phyloP scores from a whole-genome alignment of 257 asterid genomes.

The Nicotiana benthamiana region DNA sequence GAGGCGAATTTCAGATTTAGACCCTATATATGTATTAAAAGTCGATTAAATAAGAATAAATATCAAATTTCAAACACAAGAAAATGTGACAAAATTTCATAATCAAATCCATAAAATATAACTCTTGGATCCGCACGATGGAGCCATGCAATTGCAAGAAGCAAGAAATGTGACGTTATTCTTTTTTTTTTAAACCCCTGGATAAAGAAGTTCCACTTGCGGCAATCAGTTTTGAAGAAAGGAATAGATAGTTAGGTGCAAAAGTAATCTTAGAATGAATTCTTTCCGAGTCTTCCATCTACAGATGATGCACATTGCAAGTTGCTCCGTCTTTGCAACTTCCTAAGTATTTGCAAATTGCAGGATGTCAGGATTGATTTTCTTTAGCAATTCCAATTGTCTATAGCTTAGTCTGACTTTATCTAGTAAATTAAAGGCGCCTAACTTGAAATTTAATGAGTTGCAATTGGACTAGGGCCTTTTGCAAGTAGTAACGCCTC shows the following conservation, averaged over 20 bases:
- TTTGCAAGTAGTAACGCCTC: conserved; percentile 8
- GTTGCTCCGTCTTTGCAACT: not conserved
- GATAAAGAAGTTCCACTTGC: not conserved
- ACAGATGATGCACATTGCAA: not conserved
- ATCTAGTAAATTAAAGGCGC: no score
- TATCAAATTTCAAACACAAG: no score
- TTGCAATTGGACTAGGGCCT: not conserved
- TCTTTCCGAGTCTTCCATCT: not conserved
- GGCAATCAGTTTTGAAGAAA: not conserved
- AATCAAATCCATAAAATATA: no score
- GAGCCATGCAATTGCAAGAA: not conserved
- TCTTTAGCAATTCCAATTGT: not conserved
- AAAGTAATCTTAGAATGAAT: not conserved
- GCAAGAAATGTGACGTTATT: not conserved
- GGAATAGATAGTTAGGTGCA: not conserved
- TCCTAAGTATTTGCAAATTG: conserved; percentile 1
- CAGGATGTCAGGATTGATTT: not conserved
- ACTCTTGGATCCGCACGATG: no score
- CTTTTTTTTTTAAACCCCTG: not conserved
- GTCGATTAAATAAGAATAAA: no score
- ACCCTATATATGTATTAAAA: no score
- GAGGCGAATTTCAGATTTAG: no score
- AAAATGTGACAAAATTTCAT: no score
- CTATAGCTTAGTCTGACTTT: no score
- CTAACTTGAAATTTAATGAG: not conserved